These are phyloP conservation scores for Phylloporus sp. DNA, from an alignment of 768 basidiomycete genomes.

Conservation along the genomic window DNA sequence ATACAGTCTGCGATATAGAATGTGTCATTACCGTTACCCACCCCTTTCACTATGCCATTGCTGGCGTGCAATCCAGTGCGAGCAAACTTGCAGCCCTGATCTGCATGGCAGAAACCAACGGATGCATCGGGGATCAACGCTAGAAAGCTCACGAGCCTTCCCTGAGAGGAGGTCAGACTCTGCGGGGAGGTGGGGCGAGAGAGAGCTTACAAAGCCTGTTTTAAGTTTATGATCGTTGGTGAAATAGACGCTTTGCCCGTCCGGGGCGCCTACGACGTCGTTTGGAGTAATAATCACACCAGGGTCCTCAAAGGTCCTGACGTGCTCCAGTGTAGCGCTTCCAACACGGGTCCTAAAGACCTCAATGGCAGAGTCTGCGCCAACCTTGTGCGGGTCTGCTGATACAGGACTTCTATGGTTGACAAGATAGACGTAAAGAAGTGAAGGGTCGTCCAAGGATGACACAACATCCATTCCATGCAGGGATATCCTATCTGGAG, in stretches of 20 bases:
- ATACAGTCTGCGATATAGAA: slow-evolving; percentile 54
- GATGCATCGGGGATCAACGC: slow-evolving; percentile 39
- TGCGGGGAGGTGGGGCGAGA: not conserved
- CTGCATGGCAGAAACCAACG: slow-evolving; percentile 62
- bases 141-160: slow-evolving; percentile 23
- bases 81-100: slow-evolving; percentile 59
- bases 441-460: slow-evolving; percentile 42
- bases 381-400: slow-evolving; percentile 38
- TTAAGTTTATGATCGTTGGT: slow-evolving; percentile 65
- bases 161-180: slow-evolving; percentile 12
- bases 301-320: slow-evolving; percentile 55
- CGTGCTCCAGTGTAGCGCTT: slow-evolving; percentile 42
- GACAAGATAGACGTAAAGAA: slow-evolving; percentile 64
- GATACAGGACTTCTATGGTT: slow-evolving; percentile 60
- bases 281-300: slow-evolving; percentile 59
- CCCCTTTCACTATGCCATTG: slow-evolving; percentile 60
- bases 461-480: slow-evolving; percentile 71
- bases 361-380: slow-evolving; percentile 72
- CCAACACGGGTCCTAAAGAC: slow-evolving; percentile 56
- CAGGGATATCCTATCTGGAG: slow-evolving; percentile 42
- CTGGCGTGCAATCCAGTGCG: slow-evolving; percentile 44
- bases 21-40: slow-evolving; percentile 45
- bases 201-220: slow-evolving; percentile 45
- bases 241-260: slow-evolving; percentile 63
- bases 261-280: slow-evolving; percentile 62